Conservation (phyloP, 129 eudicot genomes). For the Saussurea involucrata region DNA sequence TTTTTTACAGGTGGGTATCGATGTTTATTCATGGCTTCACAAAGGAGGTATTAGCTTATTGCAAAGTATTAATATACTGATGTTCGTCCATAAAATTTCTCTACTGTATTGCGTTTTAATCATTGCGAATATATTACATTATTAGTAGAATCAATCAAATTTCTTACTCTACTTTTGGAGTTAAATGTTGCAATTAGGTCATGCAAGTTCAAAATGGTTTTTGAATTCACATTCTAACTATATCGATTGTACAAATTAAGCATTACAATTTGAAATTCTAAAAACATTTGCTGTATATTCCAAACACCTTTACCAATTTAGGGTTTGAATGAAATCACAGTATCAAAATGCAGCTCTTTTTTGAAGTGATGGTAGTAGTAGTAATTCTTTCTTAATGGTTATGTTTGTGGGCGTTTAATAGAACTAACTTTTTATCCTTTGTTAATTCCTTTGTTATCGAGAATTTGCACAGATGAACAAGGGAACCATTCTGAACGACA, state of each 20-base stretch:
- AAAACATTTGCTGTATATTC: not conserved
- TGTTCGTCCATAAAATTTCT: not conserved
- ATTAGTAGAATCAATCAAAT: not conserved
- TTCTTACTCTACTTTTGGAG: not conserved
- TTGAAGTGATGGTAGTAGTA: not conserved
- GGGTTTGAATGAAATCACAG: not conserved
- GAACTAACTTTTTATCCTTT: not conserved
- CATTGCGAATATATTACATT: no score
- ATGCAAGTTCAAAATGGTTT: not conserved
- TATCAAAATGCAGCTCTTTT: not conserved
- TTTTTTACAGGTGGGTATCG: conserved; percentile 71
- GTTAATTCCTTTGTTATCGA: no score
- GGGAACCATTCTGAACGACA: no score
- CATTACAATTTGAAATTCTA: not conserved
- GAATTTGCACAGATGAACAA: no score
- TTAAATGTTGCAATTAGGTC: not conserved
- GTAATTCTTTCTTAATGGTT: not conserved
- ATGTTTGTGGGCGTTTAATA: no score
- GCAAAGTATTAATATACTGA: not conserved
- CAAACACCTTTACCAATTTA: not conserved
- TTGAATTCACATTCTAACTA: not conserved
- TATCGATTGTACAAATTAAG: not conserved
- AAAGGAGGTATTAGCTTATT: conserved; percentile 58
- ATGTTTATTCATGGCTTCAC: conserved; percentile 96
- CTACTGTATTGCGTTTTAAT: not conserved